Percentiles rank a stretch among this genome's conserved stretches.
These are phyloP conservation scores for Piloderma croceum DNA, from an alignment of 768 basidiomycete genomes.

Conservation along the genomic window DNA sequence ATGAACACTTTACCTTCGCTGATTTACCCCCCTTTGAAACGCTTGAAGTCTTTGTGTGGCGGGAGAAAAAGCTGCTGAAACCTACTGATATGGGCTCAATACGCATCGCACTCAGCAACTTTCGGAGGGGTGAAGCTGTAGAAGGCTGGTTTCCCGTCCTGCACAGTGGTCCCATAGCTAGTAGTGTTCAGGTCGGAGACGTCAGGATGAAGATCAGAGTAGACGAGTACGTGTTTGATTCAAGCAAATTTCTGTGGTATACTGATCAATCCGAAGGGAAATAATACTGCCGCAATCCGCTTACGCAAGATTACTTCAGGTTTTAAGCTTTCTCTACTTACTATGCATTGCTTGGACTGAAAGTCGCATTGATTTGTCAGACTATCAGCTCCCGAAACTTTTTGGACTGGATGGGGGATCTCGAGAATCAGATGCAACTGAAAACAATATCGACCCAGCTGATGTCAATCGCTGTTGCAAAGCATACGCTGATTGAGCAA, in stretches of 20 bases:
- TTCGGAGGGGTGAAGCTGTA: constrained; percentile 64
- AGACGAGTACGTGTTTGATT: constrained; percentile 53
- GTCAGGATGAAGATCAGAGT: constrained; percentile 67
- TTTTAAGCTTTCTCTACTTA: constrained; percentile 23
- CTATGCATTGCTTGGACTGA: not conserved
- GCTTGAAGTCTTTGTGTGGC: constrained; percentile 63
- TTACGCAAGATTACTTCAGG: constrained; percentile 58
- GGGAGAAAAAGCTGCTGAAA: constrained; percentile 59
- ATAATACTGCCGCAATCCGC: constrained; percentile 66
- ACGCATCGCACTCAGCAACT: constrained; percentile 60
- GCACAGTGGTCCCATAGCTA: constrained; percentile 40
- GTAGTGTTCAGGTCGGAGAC: constrained; percentile 66
- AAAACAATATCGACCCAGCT: constrained; percentile 58
- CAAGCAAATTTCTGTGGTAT: not conserved
- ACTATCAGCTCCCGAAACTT: constrained; percentile 55
- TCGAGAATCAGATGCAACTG: constrained; percentile 61
- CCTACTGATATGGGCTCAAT: constrained; percentile 54
- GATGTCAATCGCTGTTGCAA: constrained; percentile 65
- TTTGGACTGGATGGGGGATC: constrained; percentile 69
- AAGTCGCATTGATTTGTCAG: constrained; percentile 28
- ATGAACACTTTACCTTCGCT: constrained; percentile 67
- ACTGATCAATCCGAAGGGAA: constrained; percentile 43
- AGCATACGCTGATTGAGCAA: constrained; percentile 57
- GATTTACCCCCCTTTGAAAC: constrained; percentile 77
- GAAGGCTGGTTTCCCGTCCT: constrained; percentile 86